phyloP scores from a whole-genome alignment of 2,329 filamentous ascomycete species.

The Sclerotinia sclerotiorum region DNA sequence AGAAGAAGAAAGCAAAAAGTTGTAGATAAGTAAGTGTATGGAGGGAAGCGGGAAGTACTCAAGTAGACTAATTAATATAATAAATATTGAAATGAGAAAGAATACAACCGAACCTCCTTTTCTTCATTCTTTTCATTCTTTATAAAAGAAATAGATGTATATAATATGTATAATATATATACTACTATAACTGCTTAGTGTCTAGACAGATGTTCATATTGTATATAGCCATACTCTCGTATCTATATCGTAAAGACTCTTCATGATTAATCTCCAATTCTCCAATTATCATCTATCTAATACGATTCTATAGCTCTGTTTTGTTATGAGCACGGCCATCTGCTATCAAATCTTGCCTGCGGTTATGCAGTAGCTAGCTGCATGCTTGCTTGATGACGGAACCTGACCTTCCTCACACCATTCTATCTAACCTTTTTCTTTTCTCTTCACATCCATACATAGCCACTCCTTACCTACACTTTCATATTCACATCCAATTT shows the following conservation, averaged over 20 bases:
- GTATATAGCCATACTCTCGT: too few species aligned
- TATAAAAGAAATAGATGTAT: too few species aligned
- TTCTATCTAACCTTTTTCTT: constrained; percentile 1
- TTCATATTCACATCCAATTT: neutral
- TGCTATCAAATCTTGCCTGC: neutral
- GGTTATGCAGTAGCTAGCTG: neutral
- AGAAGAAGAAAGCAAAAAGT: neutral
- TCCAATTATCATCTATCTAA: constrained; percentile 6
- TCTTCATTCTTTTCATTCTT: neutral
- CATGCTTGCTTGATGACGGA: neutral
- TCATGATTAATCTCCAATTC: neutral
- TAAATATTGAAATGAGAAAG: neutral
- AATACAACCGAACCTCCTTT: neutral
- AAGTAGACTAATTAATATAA: neutral
- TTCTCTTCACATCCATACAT: neutral
- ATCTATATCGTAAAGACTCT: too few species aligned
- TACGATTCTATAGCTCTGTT: neutral
- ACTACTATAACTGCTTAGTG: too few species aligned
- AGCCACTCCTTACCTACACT: neutral
- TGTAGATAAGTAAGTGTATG: neutral
- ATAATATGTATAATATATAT: too few species aligned
- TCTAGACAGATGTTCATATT: too few species aligned
- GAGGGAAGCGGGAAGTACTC: too few species aligned
- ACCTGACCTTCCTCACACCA: neutral
- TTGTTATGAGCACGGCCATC: neutral